Conservation (phyloP, 1,284 basidiomycete species). For the Coniophora puteana region DNA sequence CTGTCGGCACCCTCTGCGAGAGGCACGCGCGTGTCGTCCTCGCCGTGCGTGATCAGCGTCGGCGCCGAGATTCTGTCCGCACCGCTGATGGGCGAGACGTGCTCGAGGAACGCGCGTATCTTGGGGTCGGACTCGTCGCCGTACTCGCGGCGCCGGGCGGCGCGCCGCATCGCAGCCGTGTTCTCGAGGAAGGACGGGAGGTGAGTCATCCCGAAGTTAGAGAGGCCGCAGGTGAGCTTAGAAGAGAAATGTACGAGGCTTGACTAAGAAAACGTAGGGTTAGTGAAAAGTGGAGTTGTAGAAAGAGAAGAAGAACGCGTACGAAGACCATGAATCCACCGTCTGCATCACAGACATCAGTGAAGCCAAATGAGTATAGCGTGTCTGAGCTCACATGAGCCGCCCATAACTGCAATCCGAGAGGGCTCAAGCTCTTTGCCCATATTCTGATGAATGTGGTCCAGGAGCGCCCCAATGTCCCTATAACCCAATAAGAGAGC, state of each 20-base stretch:
- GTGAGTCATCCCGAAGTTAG: conserved; percentile 19
- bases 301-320: not conserved
- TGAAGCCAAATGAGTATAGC: not conserved
- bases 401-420: conserved; percentile 19
- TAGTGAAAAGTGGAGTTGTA: not conserved
- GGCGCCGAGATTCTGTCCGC: conserved; percentile 19
- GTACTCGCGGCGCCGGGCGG: conserved; percentile 16
- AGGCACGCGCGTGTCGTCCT: conserved; percentile 19
- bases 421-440: conserved; percentile 15
- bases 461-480: conserved; percentile 21
- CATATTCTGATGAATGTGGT: conserved; percentile 16
- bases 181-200: conserved; percentile 18
- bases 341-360: conserved; percentile 7
- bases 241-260: conserved; percentile 19
- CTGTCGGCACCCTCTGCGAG: conserved; percentile 16
- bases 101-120: conserved; percentile 16
- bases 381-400: conserved; percentile 14
- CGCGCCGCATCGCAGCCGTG: conserved; percentile 15
- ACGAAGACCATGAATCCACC: conserved; percentile 18
- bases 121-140: conserved; percentile 19
- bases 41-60: conserved; percentile 20
- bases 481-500: conserved; percentile 1
- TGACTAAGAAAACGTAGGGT: conserved; percentile 7
- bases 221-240: conserved; percentile 18
- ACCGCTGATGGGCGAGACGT: conserved; percentile 19